Evolutionary conservation across 1,139 yeast species (phyloP).

Genomic region (Yamadazyma conglobata): DNA sequence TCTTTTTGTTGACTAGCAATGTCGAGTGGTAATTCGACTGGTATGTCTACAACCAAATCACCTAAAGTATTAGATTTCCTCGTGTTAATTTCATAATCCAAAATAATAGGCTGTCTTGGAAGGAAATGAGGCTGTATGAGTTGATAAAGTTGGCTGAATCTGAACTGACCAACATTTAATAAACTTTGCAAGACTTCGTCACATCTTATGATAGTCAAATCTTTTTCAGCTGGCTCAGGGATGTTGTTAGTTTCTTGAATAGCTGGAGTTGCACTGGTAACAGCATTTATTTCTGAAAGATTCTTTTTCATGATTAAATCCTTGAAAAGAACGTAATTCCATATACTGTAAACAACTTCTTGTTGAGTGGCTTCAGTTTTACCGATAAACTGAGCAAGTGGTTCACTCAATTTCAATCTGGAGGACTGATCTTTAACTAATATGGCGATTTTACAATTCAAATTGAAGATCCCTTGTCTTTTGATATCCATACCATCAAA

Average conservation of each 20-base stretch:
- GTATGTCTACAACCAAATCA: constrained; percentile 73
- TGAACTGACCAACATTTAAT: constrained; percentile 50
- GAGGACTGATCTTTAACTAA: constrained; percentile 73
- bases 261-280: constrained; percentile 22
- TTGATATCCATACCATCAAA: constrained; percentile 90
- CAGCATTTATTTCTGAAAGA: constrained; percentile 38
- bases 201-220: constrained; percentile 52
- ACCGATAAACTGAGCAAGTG: constrained; percentile 69
- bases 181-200: constrained; percentile 64
- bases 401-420: constrained; percentile 58
- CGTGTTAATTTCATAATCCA: constrained; percentile 74
- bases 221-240: constrained; percentile 27
- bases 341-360: constrained; percentile 76
- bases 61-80: constrained; percentile 78
- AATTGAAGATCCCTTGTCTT: constrained; percentile 68
- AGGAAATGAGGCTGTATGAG: constrained; percentile 55
- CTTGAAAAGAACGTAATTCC: constrained; percentile 84
- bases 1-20: constrained; percentile 39
- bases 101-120: constrained; percentile 75
- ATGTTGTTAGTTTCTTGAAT: constrained; percentile 12
- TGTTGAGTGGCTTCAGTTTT: constrained; percentile 78
- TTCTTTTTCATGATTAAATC: constrained; percentile 52
- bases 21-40: constrained; percentile 53
- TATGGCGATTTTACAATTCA: constrained; percentile 69
- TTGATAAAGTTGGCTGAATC: constrained; percentile 73